Evolutionary conservation across 176 grass and related monocot species (phyloP).

Genomic region (Raddia guianensis): DNA sequence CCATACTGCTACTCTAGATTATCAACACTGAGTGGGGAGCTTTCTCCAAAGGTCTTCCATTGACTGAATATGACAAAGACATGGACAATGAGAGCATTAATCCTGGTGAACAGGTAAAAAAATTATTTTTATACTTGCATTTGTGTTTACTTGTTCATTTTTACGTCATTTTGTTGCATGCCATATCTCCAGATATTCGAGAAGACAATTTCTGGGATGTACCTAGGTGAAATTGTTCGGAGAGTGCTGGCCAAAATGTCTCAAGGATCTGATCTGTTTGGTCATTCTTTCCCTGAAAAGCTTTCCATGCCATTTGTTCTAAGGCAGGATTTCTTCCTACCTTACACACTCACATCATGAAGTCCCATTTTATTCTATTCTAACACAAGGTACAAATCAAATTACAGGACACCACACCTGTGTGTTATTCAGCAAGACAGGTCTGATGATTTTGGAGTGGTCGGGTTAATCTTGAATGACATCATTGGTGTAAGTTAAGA

Average conservation of each 20-base stretch:
- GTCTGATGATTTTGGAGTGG: slow-evolving; percentile 29
- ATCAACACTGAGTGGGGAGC: slow-evolving; percentile 74
- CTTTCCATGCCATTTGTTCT: slow-evolving; percentile 56
- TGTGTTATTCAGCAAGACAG: slow-evolving; percentile 52
- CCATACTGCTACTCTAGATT: slow-evolving; percentile 32
- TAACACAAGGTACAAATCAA: not conserved
- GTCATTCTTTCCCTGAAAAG: slow-evolving; percentile 48
- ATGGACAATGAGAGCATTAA: slow-evolving; percentile 61
- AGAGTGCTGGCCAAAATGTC: slow-evolving; percentile 56
- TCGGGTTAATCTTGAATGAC: slow-evolving; percentile 38
- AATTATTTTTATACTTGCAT: not conserved
- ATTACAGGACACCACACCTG: slow-evolving; percentile 39
- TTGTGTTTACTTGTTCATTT: not conserved
- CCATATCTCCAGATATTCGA: slow-evolving; percentile 58
- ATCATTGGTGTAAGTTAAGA: slow-evolving; percentile 38
- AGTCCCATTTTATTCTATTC: not conserved
- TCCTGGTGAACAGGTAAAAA: slow-evolving; percentile 59
- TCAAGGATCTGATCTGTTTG: slow-evolving; percentile 52
- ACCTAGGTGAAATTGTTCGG: slow-evolving; percentile 66
- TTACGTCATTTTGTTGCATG: not conserved
- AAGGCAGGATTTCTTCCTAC: slow-evolving; percentile 33
- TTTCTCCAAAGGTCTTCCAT: slow-evolving; percentile 53
- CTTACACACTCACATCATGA: not conserved
- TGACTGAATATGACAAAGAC: slow-evolving; percentile 62
- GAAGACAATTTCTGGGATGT: slow-evolving; percentile 82